phyloP scores from a whole-genome alignment of 1,139 yeast species.

The Debaryomyces nepalensis region DNA sequence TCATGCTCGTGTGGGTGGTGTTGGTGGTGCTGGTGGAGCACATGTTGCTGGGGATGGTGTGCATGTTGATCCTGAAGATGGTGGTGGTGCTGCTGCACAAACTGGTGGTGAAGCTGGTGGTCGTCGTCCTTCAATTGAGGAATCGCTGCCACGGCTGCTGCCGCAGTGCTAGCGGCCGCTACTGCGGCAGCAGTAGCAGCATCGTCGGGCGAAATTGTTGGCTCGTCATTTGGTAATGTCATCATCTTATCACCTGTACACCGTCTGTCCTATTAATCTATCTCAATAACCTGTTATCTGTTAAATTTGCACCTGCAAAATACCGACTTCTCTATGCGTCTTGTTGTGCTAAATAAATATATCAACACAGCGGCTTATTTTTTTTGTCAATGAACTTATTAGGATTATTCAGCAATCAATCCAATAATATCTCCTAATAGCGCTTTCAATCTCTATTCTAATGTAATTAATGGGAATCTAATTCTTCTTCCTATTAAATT shows the following conservation, averaged over 20 bases:
- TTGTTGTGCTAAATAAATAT: background rate
- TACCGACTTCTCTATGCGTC: background rate
- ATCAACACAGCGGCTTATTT: slow-evolving; percentile 4
- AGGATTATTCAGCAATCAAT: slow-evolving; percentile 6
- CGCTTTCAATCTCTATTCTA: slow-evolving; percentile 3
- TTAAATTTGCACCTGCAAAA: slow-evolving; percentile 2
- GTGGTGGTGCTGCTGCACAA: slow-evolving; percentile 22
- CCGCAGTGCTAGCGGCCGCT: slow-evolving; percentile 28
- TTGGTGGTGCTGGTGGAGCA: slow-evolving; percentile 22
- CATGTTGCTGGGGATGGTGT: slow-evolving; percentile 20
- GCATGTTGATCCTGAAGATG: slow-evolving; percentile 21
- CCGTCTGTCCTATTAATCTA: slow-evolving; percentile 2
- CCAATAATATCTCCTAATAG: slow-evolving; percentile 5
- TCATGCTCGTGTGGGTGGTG: slow-evolving; percentile 22
- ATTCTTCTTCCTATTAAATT: slow-evolving; percentile 15
- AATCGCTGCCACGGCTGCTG: slow-evolving; percentile 20
- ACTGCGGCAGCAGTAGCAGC: slow-evolving; percentile 36
- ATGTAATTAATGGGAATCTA: slow-evolving; percentile 8
- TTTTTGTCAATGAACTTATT: background rate
- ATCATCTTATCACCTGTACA: slow-evolving; percentile 23
- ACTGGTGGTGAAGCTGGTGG: slow-evolving; percentile 28
- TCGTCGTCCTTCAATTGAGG: slow-evolving; percentile 20
- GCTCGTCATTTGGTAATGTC: slow-evolving; percentile 34
- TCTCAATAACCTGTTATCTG: slow-evolving; percentile 1
- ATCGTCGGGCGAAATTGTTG: slow-evolving; percentile 29